A percentile compares a stretch with the other conserved stretches of the same genome.
Evolutionary conservation across 2,329 filamentous ascomycete species (phyloP).

Genomic region (Chrysosphaeria jannelii): DNA sequence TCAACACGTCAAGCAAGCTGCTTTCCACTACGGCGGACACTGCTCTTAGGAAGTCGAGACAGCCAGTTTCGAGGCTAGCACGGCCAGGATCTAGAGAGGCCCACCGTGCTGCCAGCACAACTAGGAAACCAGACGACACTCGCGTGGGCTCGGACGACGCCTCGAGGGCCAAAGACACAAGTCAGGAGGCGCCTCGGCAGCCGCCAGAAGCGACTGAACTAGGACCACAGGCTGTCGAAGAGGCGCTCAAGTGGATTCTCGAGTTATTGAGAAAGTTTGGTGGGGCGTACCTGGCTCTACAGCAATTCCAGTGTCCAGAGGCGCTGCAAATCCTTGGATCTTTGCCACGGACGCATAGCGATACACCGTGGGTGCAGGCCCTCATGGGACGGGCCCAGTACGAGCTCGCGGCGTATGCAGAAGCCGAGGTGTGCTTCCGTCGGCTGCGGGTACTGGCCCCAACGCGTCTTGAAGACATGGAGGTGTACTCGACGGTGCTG

Average conservation of each 20-base stretch:
- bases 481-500: conserved; percentile 93
- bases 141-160: no score
- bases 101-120: conserved; percentile 68
- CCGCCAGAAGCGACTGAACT: conserved; percentile 4
- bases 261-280: conserved; percentile 62
- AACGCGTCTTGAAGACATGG: conserved; percentile 75
- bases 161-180: conserved; percentile 1
- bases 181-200: conserved; percentile 1
- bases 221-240: conserved; percentile 21
- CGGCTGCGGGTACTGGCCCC: conserved; percentile 54
- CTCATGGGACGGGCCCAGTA: conserved; percentile 79
- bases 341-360: conserved; percentile 44
- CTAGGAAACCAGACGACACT: conserved; percentile 40
- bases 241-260: conserved; percentile 46
- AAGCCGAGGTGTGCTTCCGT: conserved; percentile 66
- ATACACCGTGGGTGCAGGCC: conserved; percentile 78
- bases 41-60: conserved; percentile 46
- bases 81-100: conserved; percentile 36
- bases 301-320: conserved; percentile 49
- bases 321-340: conserved; percentile 44
- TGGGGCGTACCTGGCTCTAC: conserved; percentile 46
- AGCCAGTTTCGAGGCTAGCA: conserved; percentile 35
- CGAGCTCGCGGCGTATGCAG: conserved; percentile 60
- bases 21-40: conserved; percentile 18
- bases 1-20: conserved; percentile 35